Evolutionary conservation across 2,329 filamentous ascomycete species (phyloP).

Genomic region (Talaromyces rugulosus): DNA sequence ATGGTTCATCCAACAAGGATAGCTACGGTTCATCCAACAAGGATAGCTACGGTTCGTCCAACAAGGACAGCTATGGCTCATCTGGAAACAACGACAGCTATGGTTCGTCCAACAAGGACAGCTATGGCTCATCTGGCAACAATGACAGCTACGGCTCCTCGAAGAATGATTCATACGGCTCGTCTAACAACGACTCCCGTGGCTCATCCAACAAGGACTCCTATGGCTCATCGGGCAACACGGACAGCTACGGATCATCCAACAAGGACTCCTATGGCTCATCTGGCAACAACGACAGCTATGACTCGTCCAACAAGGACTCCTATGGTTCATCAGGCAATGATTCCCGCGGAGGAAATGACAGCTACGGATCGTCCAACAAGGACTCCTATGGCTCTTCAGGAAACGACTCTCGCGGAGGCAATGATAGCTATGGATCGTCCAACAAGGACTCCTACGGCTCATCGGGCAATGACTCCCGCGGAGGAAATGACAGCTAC

Average conservation of each 20-base stretch:
- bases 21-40: background rate
- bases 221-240: background rate
- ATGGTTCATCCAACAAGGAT: background rate
- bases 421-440: background rate
- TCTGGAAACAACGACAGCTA: constrained; percentile 3
- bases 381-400: background rate
- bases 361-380: background rate
- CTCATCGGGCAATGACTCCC: background rate
- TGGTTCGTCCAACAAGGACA: background rate
- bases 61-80: no score
- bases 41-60: background rate
- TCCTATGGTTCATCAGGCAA: background rate
- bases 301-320: background rate
- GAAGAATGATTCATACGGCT: background rate
- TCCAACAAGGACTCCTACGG: background rate
- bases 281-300: background rate
- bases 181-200: background rate
- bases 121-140: background rate
- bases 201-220: background rate
- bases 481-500: background rate
- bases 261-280: constrained; percentile 4
- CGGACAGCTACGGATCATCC: background rate
- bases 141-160: background rate
- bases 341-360: background rate
- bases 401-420: background rate